A percentile compares a stretch with the other conserved stretches of the same genome.
Conservation (phyloP, 1,284 basidiomycete genomes). For the Ceratorhiza oryzae-sativae region DNA sequence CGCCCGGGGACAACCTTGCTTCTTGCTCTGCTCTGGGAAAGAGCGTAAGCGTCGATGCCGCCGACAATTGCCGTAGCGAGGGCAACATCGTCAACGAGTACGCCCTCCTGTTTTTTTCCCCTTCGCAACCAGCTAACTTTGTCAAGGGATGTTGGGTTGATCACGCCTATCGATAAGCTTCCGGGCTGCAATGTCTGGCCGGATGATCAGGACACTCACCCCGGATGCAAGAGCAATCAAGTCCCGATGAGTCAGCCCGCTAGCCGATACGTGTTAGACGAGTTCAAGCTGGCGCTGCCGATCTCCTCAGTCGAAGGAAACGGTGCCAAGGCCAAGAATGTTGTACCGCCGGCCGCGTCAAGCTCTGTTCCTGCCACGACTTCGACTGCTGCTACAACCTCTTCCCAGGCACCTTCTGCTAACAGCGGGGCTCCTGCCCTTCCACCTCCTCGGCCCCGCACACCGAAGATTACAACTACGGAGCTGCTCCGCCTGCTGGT, state of each 20-base stretch:
- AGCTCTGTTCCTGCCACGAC: not conserved
- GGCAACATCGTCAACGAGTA: conserved; percentile 21
- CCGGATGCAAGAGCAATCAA: not conserved
- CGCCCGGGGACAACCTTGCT: conserved; percentile 1
- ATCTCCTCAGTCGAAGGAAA: not conserved
- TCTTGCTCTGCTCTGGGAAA: not conserved
- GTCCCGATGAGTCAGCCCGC: not conserved
- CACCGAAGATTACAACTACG: conserved; percentile 5
- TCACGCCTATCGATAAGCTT: not conserved
- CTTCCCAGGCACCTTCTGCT: not conserved
- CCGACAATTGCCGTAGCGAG: conserved; percentile 22
- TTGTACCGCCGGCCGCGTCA: not conserved
- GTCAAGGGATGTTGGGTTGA: conserved; percentile 14
- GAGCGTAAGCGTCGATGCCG: conserved; percentile 10
- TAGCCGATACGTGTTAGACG: not conserved
- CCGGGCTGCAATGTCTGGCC: conserved; percentile 34
- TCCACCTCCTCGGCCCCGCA: not conserved
- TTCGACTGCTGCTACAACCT: not conserved
- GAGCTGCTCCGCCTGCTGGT: not conserved
- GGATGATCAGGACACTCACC: not conserved
- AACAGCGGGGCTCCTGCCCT: no score
- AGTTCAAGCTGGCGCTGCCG: conserved; percentile 13
- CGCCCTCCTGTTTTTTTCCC: not conserved
- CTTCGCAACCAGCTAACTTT: not conserved
- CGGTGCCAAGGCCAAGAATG: not conserved